Evolutionary conservation across 192 early-diverging fungal genomes (phyloP).

Genomic region (Pilobolus umbonatus): DNA sequence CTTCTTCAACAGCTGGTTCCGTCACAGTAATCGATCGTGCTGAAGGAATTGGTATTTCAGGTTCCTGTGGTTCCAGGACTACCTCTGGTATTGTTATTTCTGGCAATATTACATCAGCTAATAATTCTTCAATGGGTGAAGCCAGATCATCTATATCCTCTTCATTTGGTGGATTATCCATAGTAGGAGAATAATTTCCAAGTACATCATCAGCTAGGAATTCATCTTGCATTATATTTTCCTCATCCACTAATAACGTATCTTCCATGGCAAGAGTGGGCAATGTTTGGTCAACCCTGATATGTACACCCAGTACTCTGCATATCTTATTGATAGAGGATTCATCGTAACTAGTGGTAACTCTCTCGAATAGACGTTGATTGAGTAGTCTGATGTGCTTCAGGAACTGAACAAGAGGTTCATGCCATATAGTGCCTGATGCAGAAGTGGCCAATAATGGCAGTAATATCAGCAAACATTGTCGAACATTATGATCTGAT

Average conservation of each 20-base stretch:
- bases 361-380: slow-evolving; percentile 27
- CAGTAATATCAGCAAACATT: slow-evolving; percentile 23
- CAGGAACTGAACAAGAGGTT: slow-evolving; percentile 21
- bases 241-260: neutral
- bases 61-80: neutral
- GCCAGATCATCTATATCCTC: neutral
- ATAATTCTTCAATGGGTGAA: no score
- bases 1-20: neutral
- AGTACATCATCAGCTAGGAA: no score
- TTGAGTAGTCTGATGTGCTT: slow-evolving; percentile 24
- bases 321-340: slow-evolving; percentile 10
- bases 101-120: neutral
- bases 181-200: no score
- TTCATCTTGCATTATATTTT: neutral
- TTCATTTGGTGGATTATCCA: neutral
- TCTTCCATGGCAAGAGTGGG: neutral
- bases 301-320: slow-evolving; percentile 23
- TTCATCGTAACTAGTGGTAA: slow-evolving; percentile 26
- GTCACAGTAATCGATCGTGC: neutral
- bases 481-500: slow-evolving; percentile 26
- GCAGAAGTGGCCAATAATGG: slow-evolving; percentile 18
- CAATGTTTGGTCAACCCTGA: slow-evolving; percentile 1
- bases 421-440: slow-evolving; percentile 17
- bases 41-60: neutral
- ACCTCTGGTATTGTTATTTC: neutral